Evolutionary conservation across 768 basidiomycete species (phyloP).

Genomic region (Termitomyces heimii): DNA sequence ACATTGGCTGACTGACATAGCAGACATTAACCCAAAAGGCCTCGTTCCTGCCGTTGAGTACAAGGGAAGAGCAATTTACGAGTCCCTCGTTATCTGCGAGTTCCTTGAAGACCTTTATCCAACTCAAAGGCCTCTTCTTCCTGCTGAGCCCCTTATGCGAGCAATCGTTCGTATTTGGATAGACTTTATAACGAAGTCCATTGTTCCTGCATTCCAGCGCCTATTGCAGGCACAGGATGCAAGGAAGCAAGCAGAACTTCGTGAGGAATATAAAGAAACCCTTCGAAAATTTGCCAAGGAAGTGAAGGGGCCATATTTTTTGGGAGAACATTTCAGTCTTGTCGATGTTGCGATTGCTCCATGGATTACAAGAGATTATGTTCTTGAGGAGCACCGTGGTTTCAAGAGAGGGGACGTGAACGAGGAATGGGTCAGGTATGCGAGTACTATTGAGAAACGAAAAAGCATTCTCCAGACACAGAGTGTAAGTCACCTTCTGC

Average conservation of each 20-base stretch:
- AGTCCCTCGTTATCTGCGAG: slow-evolving; percentile 58
- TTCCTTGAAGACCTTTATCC: slow-evolving; percentile 62
- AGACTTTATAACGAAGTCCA: slow-evolving; percentile 46
- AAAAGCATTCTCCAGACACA: slow-evolving; percentile 41
- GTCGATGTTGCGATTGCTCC: slow-evolving; percentile 54
- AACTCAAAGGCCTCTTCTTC: slow-evolving; percentile 40
- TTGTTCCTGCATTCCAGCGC: slow-evolving; percentile 48
- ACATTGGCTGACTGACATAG: slow-evolving; percentile 3
- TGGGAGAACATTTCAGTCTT: slow-evolving; percentile 46
- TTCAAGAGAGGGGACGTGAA: slow-evolving; percentile 39
- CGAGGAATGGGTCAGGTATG: slow-evolving; percentile 39
- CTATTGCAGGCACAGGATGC: slow-evolving; percentile 35
- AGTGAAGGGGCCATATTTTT: slow-evolving; percentile 47
- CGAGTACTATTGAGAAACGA: slow-evolving; percentile 31
- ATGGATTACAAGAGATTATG: slow-evolving; percentile 43
- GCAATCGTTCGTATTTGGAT: slow-evolving; percentile 52
- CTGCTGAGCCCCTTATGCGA: slow-evolving; percentile 44
- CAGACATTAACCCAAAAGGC: slow-evolving; percentile 62
- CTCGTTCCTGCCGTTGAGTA: slow-evolving; percentile 54
- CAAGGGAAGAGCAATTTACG: slow-evolving; percentile 55
- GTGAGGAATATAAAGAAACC: slow-evolving; percentile 23
- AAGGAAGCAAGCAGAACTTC: slow-evolving; percentile 20
- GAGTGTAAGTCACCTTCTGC: slow-evolving; percentile 24
- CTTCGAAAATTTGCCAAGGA: slow-evolving; percentile 25
- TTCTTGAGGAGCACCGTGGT: slow-evolving; percentile 42